These are phyloP conservation scores for Echria macrotheca DNA, from an alignment of 495 filamentous ascomycete species.

Conservation along the genomic window DNA sequence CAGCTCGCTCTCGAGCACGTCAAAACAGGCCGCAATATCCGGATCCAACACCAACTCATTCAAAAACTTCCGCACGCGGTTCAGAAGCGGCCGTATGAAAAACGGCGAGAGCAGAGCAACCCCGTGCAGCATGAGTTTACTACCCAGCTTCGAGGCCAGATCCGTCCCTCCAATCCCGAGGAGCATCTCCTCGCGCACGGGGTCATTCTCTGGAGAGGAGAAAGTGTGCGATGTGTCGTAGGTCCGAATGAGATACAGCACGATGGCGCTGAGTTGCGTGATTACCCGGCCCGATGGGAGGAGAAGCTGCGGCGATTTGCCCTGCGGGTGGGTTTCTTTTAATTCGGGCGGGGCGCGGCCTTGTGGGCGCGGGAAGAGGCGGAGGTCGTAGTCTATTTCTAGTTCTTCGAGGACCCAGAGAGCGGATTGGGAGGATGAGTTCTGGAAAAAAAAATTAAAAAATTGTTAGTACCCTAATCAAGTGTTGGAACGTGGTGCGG, in stretches of 20 bases:
- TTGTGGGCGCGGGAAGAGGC: background rate
- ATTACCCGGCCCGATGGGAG: background rate
- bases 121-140: background rate
- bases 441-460: background rate
- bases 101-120: background rate
- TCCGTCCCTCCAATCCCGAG: background rate
- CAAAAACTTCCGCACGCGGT: background rate
- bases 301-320: background rate
- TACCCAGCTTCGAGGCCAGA: background rate
- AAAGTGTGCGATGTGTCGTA: background rate
- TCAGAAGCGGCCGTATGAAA: background rate
- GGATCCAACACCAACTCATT: background rate
- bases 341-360: background rate
- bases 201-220: background rate
- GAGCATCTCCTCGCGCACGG: background rate
- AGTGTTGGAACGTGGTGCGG: background rate
- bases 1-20: background rate
- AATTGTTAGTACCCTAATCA: background rate
- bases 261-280: background rate
- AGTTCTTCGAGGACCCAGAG: background rate
- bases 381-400: background rate
- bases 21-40: background rate
- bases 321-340: background rate
- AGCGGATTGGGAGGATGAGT: background rate
- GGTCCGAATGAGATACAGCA: background rate